phyloP scores from a whole-genome alignment of 495 filamentous ascomycete species.

The Podospora bellae-mahoneyi region DNA sequence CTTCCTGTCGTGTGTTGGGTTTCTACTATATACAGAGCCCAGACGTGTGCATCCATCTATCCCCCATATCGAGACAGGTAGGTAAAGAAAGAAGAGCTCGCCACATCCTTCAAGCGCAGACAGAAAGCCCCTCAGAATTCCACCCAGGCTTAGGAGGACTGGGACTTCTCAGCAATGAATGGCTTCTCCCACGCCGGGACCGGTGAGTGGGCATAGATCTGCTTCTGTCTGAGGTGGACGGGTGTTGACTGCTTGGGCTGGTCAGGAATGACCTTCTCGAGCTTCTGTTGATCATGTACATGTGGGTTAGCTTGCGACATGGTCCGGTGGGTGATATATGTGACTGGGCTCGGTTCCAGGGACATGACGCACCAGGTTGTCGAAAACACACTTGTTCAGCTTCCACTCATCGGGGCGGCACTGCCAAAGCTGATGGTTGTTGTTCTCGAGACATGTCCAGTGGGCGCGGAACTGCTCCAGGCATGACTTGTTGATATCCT shows the following conservation, averaged over 20 bases:
- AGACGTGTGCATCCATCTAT: neutral
- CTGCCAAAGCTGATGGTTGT: constrained; percentile 95
- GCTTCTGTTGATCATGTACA: constrained; percentile 52
- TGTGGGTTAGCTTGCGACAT: neutral
- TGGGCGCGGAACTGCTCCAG: constrained; percentile 84
- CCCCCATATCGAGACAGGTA: neutral
- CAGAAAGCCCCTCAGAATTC: neutral
- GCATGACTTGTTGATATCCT: constrained; percentile 95
- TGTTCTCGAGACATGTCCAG: constrained; percentile 93
- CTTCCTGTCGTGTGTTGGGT: neutral
- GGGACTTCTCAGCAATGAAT: constrained; percentile 30
- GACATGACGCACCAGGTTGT: constrained; percentile 74
- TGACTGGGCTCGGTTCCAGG: neutral
- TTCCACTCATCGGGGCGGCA: constrained; percentile 76
- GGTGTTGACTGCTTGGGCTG: constrained; percentile 71
- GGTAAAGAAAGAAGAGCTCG: neutral
- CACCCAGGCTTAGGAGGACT: constrained; percentile 12
- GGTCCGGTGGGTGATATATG: neutral
- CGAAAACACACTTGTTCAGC: constrained; percentile 89
- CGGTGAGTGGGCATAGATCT: constrained; percentile 65
- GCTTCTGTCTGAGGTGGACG: constrained; percentile 75
- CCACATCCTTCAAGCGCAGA: neutral
- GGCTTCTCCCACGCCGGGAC: constrained; percentile 41
- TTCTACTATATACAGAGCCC: neutral
- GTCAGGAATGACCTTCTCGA: constrained; percentile 88